Evolutionary conservation across 768 basidiomycete genomes (phyloP).

Genomic region (Nidula microcarpa): DNA sequence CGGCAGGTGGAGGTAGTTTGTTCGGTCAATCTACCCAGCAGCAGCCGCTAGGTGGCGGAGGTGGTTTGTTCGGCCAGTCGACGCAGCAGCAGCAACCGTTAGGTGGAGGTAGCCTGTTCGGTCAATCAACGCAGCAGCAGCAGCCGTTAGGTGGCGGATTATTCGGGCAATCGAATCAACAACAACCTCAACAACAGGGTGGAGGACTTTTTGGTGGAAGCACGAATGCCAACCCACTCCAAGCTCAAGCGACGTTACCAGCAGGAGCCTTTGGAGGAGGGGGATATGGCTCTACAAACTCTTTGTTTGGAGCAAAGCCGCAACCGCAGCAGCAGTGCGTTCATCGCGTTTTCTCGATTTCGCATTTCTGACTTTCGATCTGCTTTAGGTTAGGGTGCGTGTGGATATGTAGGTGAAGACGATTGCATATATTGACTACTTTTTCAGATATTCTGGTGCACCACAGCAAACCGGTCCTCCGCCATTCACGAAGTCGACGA

Average conservation of each 20-base stretch:
- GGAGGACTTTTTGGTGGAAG: slow-evolving; percentile 16
- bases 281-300: slow-evolving; percentile 12
- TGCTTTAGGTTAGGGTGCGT: slow-evolving; percentile 12
- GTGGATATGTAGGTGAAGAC: not conserved
- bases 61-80: slow-evolving; percentile 25
- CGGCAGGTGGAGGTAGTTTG: slow-evolving; percentile 10
- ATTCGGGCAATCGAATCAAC: slow-evolving; percentile 7
- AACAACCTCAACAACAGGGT: slow-evolving; percentile 22
- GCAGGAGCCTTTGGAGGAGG: slow-evolving; percentile 17
- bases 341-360: not conserved
- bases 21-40: slow-evolving; percentile 26
- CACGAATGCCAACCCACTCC: slow-evolving; percentile 16
- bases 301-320: slow-evolving; percentile 26
- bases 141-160: slow-evolving; percentile 10
- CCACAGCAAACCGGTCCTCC: slow-evolving; percentile 23
- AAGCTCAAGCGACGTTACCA: slow-evolving; percentile 26
- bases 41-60: slow-evolving; percentile 14
- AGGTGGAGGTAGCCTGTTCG: slow-evolving; percentile 6
- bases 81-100: slow-evolving; percentile 17
- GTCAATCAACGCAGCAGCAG: slow-evolving; percentile 10
- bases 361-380: no score
- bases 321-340: slow-evolving; percentile 22
- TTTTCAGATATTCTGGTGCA: not conserved
- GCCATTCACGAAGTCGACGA: slow-evolving; percentile 56
- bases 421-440: not conserved